phyloP scores from a whole-genome alignment of 108 stramenopile species.

The Cyclotella sp. region DNA sequence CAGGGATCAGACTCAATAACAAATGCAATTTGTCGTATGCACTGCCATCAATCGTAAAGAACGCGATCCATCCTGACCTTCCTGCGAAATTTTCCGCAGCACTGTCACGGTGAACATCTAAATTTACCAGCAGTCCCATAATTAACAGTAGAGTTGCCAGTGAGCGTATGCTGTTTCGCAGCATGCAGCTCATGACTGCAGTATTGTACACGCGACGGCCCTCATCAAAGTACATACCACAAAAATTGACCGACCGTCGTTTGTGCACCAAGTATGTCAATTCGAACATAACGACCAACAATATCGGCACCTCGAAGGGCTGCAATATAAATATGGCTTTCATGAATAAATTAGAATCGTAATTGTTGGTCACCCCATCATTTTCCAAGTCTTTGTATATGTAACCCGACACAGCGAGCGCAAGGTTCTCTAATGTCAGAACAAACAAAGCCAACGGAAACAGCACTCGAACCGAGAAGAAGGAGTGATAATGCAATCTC shows the following conservation, averaged over 20 bases:
- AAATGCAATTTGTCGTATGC: slow-evolving; percentile 36
- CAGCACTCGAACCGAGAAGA: slow-evolving; percentile 46
- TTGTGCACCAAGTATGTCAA: slow-evolving; percentile 61
- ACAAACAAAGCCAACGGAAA: slow-evolving; percentile 45
- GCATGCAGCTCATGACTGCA: slow-evolving; percentile 45
- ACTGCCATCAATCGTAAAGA: slow-evolving; percentile 20
- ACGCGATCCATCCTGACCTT: slow-evolving; percentile 44
- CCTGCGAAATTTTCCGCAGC: slow-evolving; percentile 34
- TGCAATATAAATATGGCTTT: slow-evolving; percentile 45
- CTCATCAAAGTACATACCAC: slow-evolving; percentile 65
- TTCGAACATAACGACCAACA: slow-evolving; percentile 53
- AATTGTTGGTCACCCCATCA: slow-evolving; percentile 5
- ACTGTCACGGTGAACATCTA: slow-evolving; percentile 37
- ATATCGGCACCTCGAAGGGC: slow-evolving; percentile 42
- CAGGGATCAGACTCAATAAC: slow-evolving; percentile 54
- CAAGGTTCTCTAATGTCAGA: slow-evolving; percentile 40
- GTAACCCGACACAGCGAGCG: slow-evolving; percentile 26
- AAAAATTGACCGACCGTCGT: slow-evolving; percentile 56
- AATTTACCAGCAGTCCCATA: slow-evolving; percentile 52
- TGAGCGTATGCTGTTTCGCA: slow-evolving; percentile 57
- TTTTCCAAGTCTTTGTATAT: slow-evolving; percentile 18
- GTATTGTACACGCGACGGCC: slow-evolving; percentile 49
- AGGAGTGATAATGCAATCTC: slow-evolving; percentile 35
- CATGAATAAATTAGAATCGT: slow-evolving; percentile 23
- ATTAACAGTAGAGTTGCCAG: slow-evolving; percentile 39